A percentile compares a stretch with the other conserved stretches of the same genome.
These are phyloP conservation scores for Aspergillus clavatus DNA, from an alignment of 2,329 filamentous ascomycete genomes.

Conservation along the genomic window DNA sequence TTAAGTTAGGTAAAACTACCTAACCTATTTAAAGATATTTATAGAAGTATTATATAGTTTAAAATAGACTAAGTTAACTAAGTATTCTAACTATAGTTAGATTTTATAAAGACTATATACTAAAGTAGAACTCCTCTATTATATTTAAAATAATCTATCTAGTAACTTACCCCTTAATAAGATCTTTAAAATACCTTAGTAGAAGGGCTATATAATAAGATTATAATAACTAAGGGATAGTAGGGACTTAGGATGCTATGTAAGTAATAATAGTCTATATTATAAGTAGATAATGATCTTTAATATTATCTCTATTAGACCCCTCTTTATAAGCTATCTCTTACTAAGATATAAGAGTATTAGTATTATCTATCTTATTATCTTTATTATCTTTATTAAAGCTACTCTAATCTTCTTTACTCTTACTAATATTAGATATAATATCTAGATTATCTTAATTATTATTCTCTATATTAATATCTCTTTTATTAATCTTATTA, in stretches of 20 bases:
- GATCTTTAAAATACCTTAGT: not conserved
- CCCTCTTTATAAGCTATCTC: not conserved
- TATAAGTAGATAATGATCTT: not conserved
- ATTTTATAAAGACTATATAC: too few species aligned
- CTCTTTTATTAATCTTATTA: not conserved
- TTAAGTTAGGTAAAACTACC: too few species aligned
- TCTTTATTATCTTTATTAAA: too few species aligned
- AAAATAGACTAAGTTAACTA: too few species aligned
- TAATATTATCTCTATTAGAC: not conserved
- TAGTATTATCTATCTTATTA: too few species aligned
- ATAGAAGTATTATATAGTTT: too few species aligned
- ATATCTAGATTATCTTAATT: not conserved
- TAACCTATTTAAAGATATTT: too few species aligned
- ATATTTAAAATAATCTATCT: not conserved
- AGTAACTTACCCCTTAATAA: not conserved
- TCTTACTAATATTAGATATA: not conserved
- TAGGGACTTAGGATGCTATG: not conserved
- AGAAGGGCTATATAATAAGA: too few species aligned
- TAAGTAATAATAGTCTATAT: not conserved
- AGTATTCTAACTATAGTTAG: too few species aligned
- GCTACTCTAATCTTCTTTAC: not conserved
- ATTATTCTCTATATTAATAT: not conserved
- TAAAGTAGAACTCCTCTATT: not conserved
- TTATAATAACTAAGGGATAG: not conserved
- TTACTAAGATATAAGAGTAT: too few species aligned